These are phyloP conservation scores for Zasmidium cellare DNA, from an alignment of 2,329 filamentous ascomycete species.

Conservation along the genomic window DNA sequence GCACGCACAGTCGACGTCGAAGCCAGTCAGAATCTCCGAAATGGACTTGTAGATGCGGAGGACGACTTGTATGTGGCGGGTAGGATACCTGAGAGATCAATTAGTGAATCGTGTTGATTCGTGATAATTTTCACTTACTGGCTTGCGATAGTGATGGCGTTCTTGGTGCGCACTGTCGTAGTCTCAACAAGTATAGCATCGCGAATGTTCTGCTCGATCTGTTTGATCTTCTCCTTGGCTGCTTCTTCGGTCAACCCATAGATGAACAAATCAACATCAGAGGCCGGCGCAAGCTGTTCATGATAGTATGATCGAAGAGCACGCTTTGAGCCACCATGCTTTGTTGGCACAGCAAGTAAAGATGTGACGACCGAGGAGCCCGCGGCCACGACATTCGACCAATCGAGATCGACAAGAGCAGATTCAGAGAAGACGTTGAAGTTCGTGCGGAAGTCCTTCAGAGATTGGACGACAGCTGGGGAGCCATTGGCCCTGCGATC, in stretches of 20 bases:
- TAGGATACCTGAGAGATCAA: conserved; percentile 49
- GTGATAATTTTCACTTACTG: conserved; percentile 56
- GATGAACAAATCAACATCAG: conserved; percentile 83
- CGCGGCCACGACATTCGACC: conserved; percentile 78
- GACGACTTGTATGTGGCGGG: conserved; percentile 82
- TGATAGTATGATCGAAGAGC: conserved; percentile 67
- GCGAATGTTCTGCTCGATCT: conserved; percentile 73
- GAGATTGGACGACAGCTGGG: conserved; percentile 65
- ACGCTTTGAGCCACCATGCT: conserved; percentile 41
- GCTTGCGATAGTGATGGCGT: conserved; percentile 81
- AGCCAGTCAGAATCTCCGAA: conserved; percentile 81
- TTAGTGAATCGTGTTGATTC: background rate
- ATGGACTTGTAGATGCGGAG: conserved; percentile 81
- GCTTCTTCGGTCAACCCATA: conserved; percentile 77
- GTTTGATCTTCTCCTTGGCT: conserved; percentile 78
- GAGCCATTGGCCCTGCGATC: conserved; percentile 64
- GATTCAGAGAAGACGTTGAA: conserved; percentile 82
- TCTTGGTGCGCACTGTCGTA: conserved; percentile 80
- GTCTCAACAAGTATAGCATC: conserved; percentile 81
- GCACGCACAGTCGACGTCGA: conserved; percentile 83
- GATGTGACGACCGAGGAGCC: conserved; percentile 80
- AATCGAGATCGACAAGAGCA: conserved; percentile 72
- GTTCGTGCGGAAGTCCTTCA: conserved; percentile 74
- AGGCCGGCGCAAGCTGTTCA: conserved; percentile 75
- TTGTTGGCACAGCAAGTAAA: conserved; percentile 64